Evolutionary conservation across 345 rosid species (phyloP), one percentile per base, ranked within the genome.

Genomic region (Gossypium thurberi): DNA sequence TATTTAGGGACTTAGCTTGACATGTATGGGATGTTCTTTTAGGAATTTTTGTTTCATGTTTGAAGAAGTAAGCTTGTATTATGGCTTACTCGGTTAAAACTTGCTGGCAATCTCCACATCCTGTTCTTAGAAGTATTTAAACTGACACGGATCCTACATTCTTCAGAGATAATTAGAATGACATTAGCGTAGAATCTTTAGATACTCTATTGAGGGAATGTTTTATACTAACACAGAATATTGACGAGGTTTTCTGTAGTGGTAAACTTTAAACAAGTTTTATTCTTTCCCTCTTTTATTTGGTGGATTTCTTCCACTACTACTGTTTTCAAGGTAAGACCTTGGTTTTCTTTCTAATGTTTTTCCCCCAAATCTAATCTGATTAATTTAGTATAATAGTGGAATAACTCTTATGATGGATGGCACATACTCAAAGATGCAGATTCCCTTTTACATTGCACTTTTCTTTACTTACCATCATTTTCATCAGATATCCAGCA

Each of bases 401-500:
- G 25, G 71, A 26, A 50, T 26, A 50, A 68, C 72, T 68, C 25
- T 25, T 28, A 11, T 33, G 13, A 25, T 8, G 56, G 42, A 47
- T 66, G 56, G 7, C 33, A 14, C 42, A 26, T 26, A 9, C 6
- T 63, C 23, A n/a, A 15, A 13, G 59, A 28, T 69, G 72, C 14
- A 51, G 59, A 69, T 69, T 69, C 44, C 72, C 72, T 69, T 68
- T 68, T 69, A 58, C 59, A 69, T 69, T 5, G 10, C 26, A 68
- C 71, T 50, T 68, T 68, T 68, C 15, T 8, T 1, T 17, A 17
- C 47, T 33, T 37, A 17, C 3, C 20, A 14, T 62, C 23, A 2
- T 62, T 37, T 62, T 33, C 20, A 37, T 62, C 21, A 37, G 48
- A 37, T 68, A 26, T 68, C 43, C 57, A 4, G 10, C 21, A 44